Evolutionary conservation across 768 basidiomycete species (phyloP).

Genomic region (Hortiboletus campestris): DNA sequence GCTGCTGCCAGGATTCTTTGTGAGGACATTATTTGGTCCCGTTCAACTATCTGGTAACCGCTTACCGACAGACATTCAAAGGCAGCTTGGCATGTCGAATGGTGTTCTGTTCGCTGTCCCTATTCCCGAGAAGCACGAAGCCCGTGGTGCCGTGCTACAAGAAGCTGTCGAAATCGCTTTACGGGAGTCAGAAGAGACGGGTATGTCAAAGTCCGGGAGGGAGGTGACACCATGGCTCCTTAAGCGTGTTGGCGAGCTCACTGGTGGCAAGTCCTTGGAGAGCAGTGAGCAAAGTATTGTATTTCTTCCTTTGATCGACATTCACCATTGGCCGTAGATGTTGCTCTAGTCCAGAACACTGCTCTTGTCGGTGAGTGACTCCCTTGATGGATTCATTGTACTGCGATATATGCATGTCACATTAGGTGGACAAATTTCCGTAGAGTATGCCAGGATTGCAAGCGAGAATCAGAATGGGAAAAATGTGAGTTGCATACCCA

Average conservation of each 20-base stretch:
- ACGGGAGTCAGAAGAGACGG: conserved; percentile 75
- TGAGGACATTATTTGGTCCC: conserved; percentile 37
- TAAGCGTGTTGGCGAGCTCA: conserved; percentile 76
- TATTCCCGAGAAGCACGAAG: conserved; percentile 76
- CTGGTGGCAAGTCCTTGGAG: conserved; percentile 67
- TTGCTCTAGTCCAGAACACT: conserved; percentile 88
- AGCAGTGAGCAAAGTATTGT: conserved; percentile 50
- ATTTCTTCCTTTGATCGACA: neutral
- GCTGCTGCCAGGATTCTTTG: conserved; percentile 75
- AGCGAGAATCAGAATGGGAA: conserved; percentile 16
- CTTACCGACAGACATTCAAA: conserved; percentile 55
- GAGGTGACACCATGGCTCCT: conserved; percentile 96
- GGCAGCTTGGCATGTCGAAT: conserved; percentile 67
- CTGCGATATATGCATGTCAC: neutral
- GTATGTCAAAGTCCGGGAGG: conserved; percentile 78
- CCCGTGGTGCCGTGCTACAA: conserved; percentile 67
- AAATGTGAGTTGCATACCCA: conserved; percentile 14
- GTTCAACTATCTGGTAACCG: neutral
- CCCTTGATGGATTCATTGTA: neutral
- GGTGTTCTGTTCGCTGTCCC: conserved; percentile 86
- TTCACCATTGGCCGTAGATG: conserved; percentile 47
- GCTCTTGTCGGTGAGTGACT: conserved; percentile 68
- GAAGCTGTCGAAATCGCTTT: conserved; percentile 81
- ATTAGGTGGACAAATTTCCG: conserved; percentile 75
- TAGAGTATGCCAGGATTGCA: conserved; percentile 61